Evolutionary conservation across 257 asterid genomes (phyloP).

Genomic region (Catharanthus roseus): DNA sequence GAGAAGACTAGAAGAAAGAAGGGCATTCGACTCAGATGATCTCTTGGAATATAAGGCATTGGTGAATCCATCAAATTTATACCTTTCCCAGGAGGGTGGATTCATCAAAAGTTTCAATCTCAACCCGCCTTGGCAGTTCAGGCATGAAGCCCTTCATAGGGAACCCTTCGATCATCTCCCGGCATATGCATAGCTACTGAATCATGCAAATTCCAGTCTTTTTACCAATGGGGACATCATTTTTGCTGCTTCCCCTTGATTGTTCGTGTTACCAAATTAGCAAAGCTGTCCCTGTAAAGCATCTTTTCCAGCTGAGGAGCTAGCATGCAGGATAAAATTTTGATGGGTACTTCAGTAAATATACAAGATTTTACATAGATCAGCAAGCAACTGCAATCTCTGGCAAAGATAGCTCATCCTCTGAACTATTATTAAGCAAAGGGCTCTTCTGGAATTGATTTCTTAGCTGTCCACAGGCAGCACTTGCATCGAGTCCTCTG

Average conservation of each 20-base stretch:
- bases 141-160: neutral
- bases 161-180: neutral
- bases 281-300: neutral
- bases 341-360: neutral
- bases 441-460: conserved; percentile 86
- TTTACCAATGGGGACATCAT: neutral
- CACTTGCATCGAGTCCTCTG: conserved; percentile 91
- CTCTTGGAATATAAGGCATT: neutral
- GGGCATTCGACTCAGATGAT: no score
- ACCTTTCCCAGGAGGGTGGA: no score
- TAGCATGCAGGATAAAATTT: neutral
- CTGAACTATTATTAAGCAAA: conserved; percentile 31
- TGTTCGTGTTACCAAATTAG: neutral
- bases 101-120: no score
- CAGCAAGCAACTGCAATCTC: conserved; percentile 51
- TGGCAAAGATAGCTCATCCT: conserved; percentile 33
- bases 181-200: neutral
- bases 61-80: no score
- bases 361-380: conserved; percentile 4
- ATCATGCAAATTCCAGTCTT: neutral
- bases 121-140: neutral
- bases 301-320: neutral
- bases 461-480: conserved; percentile 96
- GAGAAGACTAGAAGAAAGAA: neutral
- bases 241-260: neutral